Evolutionary conservation across 371 early-diverging fungal genomes (phyloP).

Genomic region (Zychaea mexicana): DNA sequence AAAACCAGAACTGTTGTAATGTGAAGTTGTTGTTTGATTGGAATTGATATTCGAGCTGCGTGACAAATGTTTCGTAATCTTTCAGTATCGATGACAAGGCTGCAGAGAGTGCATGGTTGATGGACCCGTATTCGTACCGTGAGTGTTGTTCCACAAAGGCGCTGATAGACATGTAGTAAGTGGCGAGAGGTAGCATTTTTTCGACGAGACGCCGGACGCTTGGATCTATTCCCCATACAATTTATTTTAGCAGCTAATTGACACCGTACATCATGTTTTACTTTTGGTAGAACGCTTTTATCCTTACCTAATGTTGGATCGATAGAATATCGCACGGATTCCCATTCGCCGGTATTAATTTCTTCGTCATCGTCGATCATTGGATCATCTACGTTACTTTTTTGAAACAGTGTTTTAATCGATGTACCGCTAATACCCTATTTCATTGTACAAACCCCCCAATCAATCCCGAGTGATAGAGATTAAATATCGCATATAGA

Average conservation of each 20-base stretch:
- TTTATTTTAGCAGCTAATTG: too few relatives aligned
- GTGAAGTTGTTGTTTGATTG: slow-evolving; percentile 77
- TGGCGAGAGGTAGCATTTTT: slow-evolving; percentile 77
- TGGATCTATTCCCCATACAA: too few relatives aligned
- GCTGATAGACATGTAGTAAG: slow-evolving; percentile 70
- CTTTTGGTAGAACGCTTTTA: too few relatives aligned
- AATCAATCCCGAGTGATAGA: too few relatives aligned
- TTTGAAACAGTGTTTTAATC: slow-evolving; percentile 49
- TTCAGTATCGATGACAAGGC: slow-evolving; percentile 74
- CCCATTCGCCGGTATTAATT: slow-evolving; percentile 26
- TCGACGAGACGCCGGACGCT: slow-evolving; percentile 76
- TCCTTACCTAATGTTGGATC: slow-evolving; percentile 53
- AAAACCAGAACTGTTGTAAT: slow-evolving; percentile 88
- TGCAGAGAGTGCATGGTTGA: slow-evolving; percentile 89
- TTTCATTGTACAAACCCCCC: not conserved
- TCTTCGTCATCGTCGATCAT: slow-evolving; percentile 28
- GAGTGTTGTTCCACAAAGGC: slow-evolving; percentile 77
- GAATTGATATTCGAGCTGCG: slow-evolving; percentile 87
- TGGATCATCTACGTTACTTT: slow-evolving; percentile 21
- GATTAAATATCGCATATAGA: not conserved
- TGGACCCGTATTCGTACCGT: slow-evolving; percentile 80
- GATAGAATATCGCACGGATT: slow-evolving; percentile 40
- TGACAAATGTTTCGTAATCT: slow-evolving; percentile 86
- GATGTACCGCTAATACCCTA: slow-evolving; percentile 88
- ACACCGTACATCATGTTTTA: too few relatives aligned